phyloP scores from a whole-genome alignment of 1,284 basidiomycete species.

The Puccinia triticina region DNA sequence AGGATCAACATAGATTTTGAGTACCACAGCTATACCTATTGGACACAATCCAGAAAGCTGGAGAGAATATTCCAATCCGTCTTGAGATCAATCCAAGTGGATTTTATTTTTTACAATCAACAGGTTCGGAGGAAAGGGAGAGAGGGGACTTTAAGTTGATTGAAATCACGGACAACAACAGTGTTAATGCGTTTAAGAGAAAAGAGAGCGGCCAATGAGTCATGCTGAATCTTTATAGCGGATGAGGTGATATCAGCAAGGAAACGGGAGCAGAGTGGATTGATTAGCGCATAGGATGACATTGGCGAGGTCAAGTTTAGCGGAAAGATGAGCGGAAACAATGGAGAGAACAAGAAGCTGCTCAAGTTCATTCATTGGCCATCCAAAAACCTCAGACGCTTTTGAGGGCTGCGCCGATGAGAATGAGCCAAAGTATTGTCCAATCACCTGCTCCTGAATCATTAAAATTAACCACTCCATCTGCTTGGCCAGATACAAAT shows the following conservation, averaged over 20 bases:
- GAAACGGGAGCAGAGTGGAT: not conserved
- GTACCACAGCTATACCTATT: too few species aligned
- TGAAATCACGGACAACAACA: constrained; percentile 22
- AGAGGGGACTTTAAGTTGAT: not conserved
- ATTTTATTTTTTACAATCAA: not conserved
- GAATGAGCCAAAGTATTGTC: constrained; percentile 42
- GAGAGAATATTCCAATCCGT: too few species aligned
- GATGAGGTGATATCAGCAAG: constrained; percentile 12
- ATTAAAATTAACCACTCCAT: constrained; percentile 66
- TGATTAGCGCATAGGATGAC: constrained; percentile 16
- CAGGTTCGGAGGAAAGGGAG: not conserved
- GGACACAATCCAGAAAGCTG: too few species aligned
- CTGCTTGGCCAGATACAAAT: constrained; percentile 73
- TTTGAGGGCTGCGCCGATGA: not conserved
- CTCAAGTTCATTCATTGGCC: not conserved
- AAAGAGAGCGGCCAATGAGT: constrained; percentile 8
- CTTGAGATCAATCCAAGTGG: not conserved
- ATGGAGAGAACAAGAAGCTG: not conserved
- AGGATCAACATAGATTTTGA: too few species aligned
- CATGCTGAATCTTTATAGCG: not conserved
- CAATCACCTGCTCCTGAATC: constrained; percentile 41
- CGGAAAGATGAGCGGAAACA: not conserved
- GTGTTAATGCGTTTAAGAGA: constrained; percentile 15
- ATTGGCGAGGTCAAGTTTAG: constrained; percentile 20
- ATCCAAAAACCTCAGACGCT: constrained; percentile 39